These are phyloP conservation scores for Cordyceps farinosa DNA, from an alignment of 2,329 filamentous ascomycete species.

Conservation along the genomic window DNA sequence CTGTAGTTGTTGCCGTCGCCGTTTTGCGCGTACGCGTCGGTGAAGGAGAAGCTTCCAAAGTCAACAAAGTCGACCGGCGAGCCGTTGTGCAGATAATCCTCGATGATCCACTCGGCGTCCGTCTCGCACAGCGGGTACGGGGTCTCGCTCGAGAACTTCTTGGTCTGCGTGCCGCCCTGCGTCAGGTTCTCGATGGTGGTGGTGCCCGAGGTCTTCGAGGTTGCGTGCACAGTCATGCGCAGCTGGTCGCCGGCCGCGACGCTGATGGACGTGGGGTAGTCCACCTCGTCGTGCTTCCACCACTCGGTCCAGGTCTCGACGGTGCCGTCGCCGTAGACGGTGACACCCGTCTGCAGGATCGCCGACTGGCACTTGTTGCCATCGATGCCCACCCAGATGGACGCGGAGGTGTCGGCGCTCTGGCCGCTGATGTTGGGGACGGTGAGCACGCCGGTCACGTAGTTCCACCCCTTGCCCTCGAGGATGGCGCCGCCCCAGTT, in stretches of 20 bases:
- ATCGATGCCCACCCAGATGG: slow-evolving; percentile 44
- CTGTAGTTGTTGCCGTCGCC: slow-evolving; percentile 33
- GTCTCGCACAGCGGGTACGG: slow-evolving; percentile 42
- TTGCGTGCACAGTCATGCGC: slow-evolving; percentile 14
- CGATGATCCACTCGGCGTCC: slow-evolving; percentile 59
- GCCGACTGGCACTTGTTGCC: slow-evolving; percentile 27
- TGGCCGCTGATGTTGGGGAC: slow-evolving; percentile 1
- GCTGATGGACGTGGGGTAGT: neutral
- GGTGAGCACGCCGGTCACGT: neutral
- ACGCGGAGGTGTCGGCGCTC: neutral
- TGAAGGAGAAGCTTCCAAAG: slow-evolving; percentile 14
- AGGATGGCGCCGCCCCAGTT: neutral
- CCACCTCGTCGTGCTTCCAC: neutral
- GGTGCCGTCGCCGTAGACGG: slow-evolving; percentile 31
- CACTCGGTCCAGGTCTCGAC: slow-evolving; percentile 5
- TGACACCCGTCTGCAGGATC: slow-evolving; percentile 39
- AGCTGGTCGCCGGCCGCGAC: slow-evolving; percentile 9
- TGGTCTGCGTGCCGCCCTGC: slow-evolving; percentile 47
- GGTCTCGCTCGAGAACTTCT: slow-evolving; percentile 42
- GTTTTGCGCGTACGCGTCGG: slow-evolving; percentile 2
- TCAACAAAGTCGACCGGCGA: slow-evolving; percentile 22
- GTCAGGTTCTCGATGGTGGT: slow-evolving; percentile 36
- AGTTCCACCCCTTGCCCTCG: neutral
- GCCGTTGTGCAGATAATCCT: slow-evolving; percentile 26
- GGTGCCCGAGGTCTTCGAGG: slow-evolving; percentile 5